Evolutionary conservation across 1,284 basidiomycete genomes (phyloP), one percentile per base, ranked within the genome.

Genomic region (Cutaneotrichosporon arboriforme): DNA sequence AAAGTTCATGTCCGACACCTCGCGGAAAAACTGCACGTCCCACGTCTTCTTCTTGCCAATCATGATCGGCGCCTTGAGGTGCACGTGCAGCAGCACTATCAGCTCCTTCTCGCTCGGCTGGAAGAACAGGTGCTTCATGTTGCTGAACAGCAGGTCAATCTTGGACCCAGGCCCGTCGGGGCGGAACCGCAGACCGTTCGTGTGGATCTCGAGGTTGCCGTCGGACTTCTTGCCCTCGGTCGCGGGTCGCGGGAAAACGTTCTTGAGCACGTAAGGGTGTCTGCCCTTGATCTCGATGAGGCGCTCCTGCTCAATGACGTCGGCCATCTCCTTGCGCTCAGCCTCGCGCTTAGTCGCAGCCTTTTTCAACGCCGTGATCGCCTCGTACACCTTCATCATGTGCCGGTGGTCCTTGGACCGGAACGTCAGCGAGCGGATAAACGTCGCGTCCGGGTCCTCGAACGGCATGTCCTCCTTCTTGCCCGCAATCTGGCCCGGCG

Each of bases 381-480:
- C 86, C 73, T 89, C 93, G 72, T 82, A 87, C 17, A 98, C 82
- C 58, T 83, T 84, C 64, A 92, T 85, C 70, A 98, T 92, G 49
- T 93, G 90, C 63, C 87, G 84, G 15, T 83, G 83, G 66, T 98
- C 93, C 13, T 85, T 81, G 4, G 90, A 94, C 45, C 94, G 87
- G 76, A 94, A 98, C 0, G 90, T 91, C 58, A 96, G 83, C 4
- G 92, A 97, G 49, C 93, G 89, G 64, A 98, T 86, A 67, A 98
- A 99, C 3, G 91, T 97, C 1, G 94, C 86, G 59, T 96, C 90
- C 1, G 94, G 91, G 70, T 97, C 90, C 74, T 98, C 94, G 65
- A 98, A 98, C 0, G 96, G 96, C 58, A 92, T 97, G 63, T 99
- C 96, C 70, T 99, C 96, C 77, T 99, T 98, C 79, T 96, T 97